Evolutionary conservation across 176 grass and related monocot genomes (phyloP), one percentile per base, ranked within the genome.

Genomic region (Eleusine indica): DNA sequence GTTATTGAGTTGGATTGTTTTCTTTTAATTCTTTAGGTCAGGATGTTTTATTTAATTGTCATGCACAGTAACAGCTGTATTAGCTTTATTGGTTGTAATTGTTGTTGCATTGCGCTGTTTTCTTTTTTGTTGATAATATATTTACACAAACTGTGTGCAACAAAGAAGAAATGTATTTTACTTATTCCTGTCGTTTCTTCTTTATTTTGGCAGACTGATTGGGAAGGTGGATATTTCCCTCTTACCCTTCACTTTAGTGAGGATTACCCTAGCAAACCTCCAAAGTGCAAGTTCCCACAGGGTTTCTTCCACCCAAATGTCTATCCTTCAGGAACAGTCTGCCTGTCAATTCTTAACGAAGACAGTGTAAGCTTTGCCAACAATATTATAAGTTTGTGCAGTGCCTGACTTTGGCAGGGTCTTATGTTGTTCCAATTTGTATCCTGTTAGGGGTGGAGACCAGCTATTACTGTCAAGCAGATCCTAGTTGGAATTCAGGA

Each of bases 401-500:
- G 70, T 71, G 6, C 1, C 43, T 39, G 47, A 37, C 29, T 85
- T 70, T 78, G 30, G 18, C 65, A 71, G 74, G 1, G 42, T 48
- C 65, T 80, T 9, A 83, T 35, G 32, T 46, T 12, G 3, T 80
- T 78, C 43, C 6, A 5, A 3, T 71, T 80, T 80, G 9, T 17
- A 4, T 30, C 19, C 7, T 86, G 65, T 60, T 77, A 99, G 96
- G 93, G 91, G 16, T 96, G 93, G 96, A 94, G 93, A 88, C 96
- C 96, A 7, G 96, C 96, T 44, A 99, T 99, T 77, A 95, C 96
- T 29, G 93, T 98, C 12, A 98, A 98, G 81, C 96, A 98, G 47
- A 98, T 98, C 75, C 85, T 95, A 16, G 89, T 98, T 18, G 96
- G 93, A 68, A 95, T 98, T 21, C 96, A 96, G 70, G 93, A 99